phyloP scores from a whole-genome alignment of 768 basidiomycete species.

The Kwoniella mangroviensis region DNA sequence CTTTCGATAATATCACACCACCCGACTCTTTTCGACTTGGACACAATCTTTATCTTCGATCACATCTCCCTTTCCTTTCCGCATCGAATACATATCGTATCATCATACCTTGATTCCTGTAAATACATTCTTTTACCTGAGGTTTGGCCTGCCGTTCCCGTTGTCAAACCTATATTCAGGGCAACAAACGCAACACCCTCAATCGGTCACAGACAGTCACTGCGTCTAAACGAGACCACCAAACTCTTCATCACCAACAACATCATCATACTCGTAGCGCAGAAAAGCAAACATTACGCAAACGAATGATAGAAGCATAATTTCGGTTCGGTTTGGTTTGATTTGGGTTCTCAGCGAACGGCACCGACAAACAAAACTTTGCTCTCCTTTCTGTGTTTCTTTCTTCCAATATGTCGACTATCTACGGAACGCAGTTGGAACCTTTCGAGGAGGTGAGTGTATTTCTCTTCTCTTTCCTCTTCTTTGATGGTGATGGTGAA shows the following conservation, averaged over 20 bases:
- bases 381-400: background rate
- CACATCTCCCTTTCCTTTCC: no score
- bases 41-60: no score
- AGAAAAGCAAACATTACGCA: background rate
- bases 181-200: no score
- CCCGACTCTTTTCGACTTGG: no score
- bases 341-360: background rate
- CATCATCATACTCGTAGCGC: no score
- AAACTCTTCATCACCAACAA: background rate
- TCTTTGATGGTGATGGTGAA: background rate
- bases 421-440: slow-evolving; percentile 37
- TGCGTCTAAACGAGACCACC: background rate
- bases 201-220: no score
- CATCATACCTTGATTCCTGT: no score
- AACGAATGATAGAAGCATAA: slow-evolving; percentile 14
- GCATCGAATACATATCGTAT: no score
- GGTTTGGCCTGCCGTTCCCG: no score
- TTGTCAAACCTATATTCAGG: no score
- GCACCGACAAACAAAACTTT: background rate
- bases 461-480: background rate
- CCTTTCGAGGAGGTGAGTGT: slow-evolving; percentile 51
- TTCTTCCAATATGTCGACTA: slow-evolving; percentile 31
- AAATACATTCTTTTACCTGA: no score
- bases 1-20: no score
- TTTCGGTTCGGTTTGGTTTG: background rate